These are phyloP conservation scores for Cucurbita argyrosperma DNA, from an alignment of 306 rosid species.

Conservation along the genomic window DNA sequence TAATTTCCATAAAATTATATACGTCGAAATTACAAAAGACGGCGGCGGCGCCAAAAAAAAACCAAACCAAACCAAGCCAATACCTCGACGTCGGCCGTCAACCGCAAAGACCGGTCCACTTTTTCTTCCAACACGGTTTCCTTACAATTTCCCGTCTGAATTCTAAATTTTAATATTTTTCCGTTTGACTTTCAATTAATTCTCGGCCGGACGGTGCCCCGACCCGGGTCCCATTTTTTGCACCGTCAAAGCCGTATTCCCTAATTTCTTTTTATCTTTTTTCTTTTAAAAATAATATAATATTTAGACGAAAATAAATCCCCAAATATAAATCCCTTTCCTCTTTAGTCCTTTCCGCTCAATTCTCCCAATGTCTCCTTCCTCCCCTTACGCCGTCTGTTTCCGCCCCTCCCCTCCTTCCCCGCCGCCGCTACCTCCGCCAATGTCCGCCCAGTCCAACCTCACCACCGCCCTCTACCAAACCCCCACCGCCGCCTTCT, in stretches of 20 bases:
- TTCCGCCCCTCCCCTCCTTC: conserved; percentile 43
- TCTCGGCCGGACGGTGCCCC: neutral
- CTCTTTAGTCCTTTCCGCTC: neutral
- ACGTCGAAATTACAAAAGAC: neutral
- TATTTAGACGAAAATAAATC: too few species aligned
- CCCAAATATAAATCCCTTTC: neutral
- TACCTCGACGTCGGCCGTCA: neutral
- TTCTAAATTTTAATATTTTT: neutral
- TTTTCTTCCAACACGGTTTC: neutral
- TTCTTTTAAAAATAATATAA: too few species aligned
- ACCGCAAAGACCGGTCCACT: neutral
- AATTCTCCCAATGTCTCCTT: conserved; percentile 28
- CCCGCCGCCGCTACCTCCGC: conserved; percentile 6
- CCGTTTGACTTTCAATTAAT: neutral
- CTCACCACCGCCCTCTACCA: conserved; percentile 64
- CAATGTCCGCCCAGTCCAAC: conserved; percentile 45
- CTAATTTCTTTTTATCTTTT: neutral
- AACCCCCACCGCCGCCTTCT: conserved; percentile 48
- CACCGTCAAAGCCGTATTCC: neutral
- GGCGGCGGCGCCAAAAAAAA: neutral
- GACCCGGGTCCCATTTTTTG: neutral
- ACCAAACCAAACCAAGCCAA: too few species aligned
- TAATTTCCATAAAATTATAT: too few species aligned
- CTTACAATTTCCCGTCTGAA: neutral
- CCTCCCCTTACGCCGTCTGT: conserved; percentile 38